Base-by-base conservation (phyloP, 1,284 basidiomycete species). In the Grifola frondosa region DNA sequence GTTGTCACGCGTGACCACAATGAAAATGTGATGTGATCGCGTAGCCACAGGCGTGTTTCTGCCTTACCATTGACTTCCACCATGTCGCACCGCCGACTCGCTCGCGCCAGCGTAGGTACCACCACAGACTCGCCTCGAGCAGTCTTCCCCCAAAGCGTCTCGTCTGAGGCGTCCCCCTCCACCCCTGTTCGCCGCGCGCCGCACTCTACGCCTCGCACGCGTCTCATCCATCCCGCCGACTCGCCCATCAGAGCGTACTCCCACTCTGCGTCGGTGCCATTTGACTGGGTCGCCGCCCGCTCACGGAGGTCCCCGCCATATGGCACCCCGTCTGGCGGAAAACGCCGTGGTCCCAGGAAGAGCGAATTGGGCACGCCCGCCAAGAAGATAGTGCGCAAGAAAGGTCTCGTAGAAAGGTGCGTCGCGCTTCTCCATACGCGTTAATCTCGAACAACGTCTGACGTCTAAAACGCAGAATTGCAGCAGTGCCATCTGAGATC, bases 211-310 rank as follows among this genome's bases (percentile, higher is more conserved):
- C 60, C 59, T 10, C 55, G 56, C 22, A 54, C 60, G 9, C 56
- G 56, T 25, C 53, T 63, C n/a, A 50, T 59, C 25, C 64, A 65
- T 34, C 42, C 54, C 15, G 41, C n/a, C n/a, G n/a, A 54, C 42
- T 49, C 86, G 74, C 22, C 84, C 73, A 5, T 80, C 74, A 37
- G 73, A 1, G 79, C 80, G 0, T 79, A 84, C 1, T 89, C 86
- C 2, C 71, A 83, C 30, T 87, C 84, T 11, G 81, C 82, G 0
- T 81, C 82, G 10, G 64, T 74, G 9, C 83, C 86, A 1, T 89
- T 91, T 58, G 88, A 91, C 66, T 91, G 88, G 88, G 83, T 86
- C 30, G 88, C 88, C 0, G 88, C 80, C 8, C 71, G 81, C 16
- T 73, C 77, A 2, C 71, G 74, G 40, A 73, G 74, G 48, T 80